A percentile compares a stretch with the other conserved stretches of the same genome.
These are phyloP conservation scores for Desmodesmus armatus DNA, from an alignment of 139 green algal genomes.

Conservation along the genomic window DNA sequence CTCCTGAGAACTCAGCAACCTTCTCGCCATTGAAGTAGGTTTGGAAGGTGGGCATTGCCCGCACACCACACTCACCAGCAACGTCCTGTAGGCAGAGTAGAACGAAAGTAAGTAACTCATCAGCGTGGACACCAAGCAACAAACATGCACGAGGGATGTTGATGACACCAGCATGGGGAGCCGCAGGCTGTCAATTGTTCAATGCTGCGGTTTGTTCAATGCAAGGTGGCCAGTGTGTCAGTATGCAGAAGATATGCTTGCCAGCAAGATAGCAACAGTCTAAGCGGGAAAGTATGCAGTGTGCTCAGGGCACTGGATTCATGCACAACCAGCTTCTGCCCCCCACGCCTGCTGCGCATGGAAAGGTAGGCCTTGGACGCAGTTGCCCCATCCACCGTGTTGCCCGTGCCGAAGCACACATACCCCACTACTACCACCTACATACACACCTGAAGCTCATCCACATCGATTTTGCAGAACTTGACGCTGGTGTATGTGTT, in stretches of 20 bases:
- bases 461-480: constrained; percentile 46
- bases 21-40: constrained; percentile 37
- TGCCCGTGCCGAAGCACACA: background rate
- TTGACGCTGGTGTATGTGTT: background rate
- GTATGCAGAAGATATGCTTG: too few species aligned
- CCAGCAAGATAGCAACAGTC: too few species aligned
- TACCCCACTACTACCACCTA: background rate
- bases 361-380: background rate
- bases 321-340: background rate
- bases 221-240: too few species aligned
- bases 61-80: constrained; percentile 11
- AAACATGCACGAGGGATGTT: background rate
- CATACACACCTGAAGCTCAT: constrained; percentile 26
- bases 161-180: background rate
- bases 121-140: too few species aligned
- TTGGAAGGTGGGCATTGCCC: constrained; percentile 46
- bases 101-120: background rate
- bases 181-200: too few species aligned
- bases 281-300: too few species aligned
- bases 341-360: background rate
- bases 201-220: too few species aligned
- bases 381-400: background rate
- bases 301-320: background rate
- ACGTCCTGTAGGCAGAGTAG: constrained; percentile 32
- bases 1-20: constrained; percentile 38